phyloP scores from a whole-genome alignment of 176 grass and related monocot species.

The Eleusine indica region DNA sequence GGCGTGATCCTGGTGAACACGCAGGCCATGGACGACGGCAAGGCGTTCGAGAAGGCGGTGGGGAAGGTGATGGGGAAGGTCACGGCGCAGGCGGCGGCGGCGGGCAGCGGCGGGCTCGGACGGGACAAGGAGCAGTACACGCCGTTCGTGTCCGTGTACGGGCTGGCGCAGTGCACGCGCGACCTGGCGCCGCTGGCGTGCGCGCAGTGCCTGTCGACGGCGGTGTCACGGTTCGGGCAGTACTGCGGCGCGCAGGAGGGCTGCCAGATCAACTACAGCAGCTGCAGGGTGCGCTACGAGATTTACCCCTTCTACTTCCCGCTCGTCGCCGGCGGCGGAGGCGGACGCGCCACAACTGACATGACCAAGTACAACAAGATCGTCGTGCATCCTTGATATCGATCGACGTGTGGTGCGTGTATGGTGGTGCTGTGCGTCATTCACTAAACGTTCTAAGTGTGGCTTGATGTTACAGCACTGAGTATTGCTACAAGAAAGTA shows the following conservation, averaged over 20 bases:
- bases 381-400: constrained; percentile 37
- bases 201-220: constrained; percentile 62
- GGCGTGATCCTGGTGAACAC: constrained; percentile 54
- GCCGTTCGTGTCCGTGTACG: constrained; percentile 61
- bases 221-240: constrained; percentile 48
- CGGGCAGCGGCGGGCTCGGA: constrained; percentile 50
- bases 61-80: constrained; percentile 43
- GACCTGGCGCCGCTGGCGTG: constrained; percentile 48
- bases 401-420: not conserved
- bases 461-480: not conserved
- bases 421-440: not conserved
- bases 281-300: constrained; percentile 74
- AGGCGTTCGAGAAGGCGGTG: constrained; percentile 53
- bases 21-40: constrained; percentile 43
- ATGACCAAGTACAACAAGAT: constrained; percentile 60
- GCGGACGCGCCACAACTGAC: constrained; percentile 19
- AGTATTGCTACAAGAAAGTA: not conserved
- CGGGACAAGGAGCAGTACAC: constrained; percentile 53
- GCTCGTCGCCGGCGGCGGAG: constrained; percentile 26
- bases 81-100: constrained; percentile 36
- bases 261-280: constrained; percentile 71
- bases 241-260: constrained; percentile 59
- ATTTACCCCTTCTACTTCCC: constrained; percentile 83
- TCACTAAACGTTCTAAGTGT: not conserved
- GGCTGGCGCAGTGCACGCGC: constrained; percentile 71